A percentile compares a stretch with the other conserved stretches of the same genome.
phyloP scores from a whole-genome alignment of 2,329 filamentous ascomycete genomes.

The Fusarium dlaminii region DNA sequence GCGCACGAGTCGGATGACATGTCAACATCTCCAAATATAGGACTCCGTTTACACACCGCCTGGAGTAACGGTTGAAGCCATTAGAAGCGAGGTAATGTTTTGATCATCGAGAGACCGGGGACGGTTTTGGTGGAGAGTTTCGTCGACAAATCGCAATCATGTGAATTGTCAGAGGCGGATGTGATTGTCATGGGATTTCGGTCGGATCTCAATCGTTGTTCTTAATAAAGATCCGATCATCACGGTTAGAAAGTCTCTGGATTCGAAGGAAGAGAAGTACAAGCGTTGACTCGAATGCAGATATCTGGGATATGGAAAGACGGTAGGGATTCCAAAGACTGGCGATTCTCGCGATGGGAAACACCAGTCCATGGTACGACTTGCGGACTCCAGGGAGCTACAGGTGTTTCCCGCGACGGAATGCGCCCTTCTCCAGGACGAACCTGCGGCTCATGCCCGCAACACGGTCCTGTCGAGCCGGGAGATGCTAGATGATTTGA shows the following conservation, averaged over 20 bases:
- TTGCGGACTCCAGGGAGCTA: too few relatives aligned
- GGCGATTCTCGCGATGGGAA: too few relatives aligned
- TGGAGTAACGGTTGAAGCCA: neutral
- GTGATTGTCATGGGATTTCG: neutral
- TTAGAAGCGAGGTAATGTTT: neutral
- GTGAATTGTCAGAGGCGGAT: neutral
- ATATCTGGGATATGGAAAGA: too few relatives aligned
- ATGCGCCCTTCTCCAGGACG: too few relatives aligned
- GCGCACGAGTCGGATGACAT: neutral
- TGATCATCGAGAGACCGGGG: too few relatives aligned
- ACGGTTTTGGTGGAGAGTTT: too few relatives aligned
- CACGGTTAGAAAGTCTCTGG: neutral
- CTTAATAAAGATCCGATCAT: neutral
- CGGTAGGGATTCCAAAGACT: too few relatives aligned
- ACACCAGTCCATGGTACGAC: too few relatives aligned
- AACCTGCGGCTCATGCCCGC: too few relatives aligned
- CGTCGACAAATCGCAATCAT: neutral
- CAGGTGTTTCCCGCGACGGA: too few relatives aligned
- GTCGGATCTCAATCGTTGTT: neutral
- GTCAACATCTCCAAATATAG: neutral
- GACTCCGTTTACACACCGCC: neutral
- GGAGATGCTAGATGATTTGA: too few relatives aligned
- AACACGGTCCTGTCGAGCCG: too few relatives aligned
- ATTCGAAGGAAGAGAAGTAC: neutral
- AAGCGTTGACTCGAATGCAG: neutral